These are phyloP conservation scores for Metschnikowia lochheadii DNA, from an alignment of 805 yeast genomes.

Conservation along the genomic window DNA sequence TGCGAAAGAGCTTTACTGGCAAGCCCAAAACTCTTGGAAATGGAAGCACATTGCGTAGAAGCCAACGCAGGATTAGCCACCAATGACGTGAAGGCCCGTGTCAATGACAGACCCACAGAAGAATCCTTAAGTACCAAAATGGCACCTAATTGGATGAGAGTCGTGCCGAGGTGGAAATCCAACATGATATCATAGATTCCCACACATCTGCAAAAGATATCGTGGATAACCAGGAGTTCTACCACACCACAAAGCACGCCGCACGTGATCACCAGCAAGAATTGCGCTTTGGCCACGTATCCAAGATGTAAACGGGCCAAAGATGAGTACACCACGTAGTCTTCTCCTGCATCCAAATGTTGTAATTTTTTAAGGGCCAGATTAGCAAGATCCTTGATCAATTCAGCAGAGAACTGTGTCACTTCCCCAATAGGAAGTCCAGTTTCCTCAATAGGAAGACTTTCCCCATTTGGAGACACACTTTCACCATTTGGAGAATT, in stretches of 20 bases:
- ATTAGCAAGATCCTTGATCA: conserved; percentile 28
- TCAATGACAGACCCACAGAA: conserved; percentile 33
- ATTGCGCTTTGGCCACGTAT: conserved; percentile 49
- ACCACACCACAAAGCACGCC: conserved; percentile 47
- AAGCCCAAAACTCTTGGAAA: conserved; percentile 57
- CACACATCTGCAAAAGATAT: conserved; percentile 48
- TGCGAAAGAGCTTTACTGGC: conserved; percentile 69
- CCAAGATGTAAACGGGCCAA: conserved; percentile 46
- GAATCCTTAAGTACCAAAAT: conserved; percentile 45
- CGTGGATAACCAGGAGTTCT: conserved; percentile 40
- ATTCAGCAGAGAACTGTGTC: conserved; percentile 9
- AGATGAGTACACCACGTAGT: conserved; percentile 51
- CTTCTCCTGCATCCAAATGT: conserved; percentile 53
- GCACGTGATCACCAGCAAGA: conserved; percentile 58
- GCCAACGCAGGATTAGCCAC: conserved; percentile 53
- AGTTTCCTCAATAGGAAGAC: too few species aligned
- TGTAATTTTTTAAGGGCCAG: conserved; percentile 39
- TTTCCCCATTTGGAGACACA: too few species aligned
- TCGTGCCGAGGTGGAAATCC: conserved; percentile 48
- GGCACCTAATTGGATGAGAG: conserved; percentile 54
- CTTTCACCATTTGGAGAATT: too few species aligned
- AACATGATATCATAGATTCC: conserved; percentile 50
- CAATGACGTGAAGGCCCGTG: conserved; percentile 47
- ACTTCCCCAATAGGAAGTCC: too few species aligned
- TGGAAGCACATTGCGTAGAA: conserved; percentile 43